Percentiles rank a stretch among this genome's conserved stretches.
Evolutionary conservation across 2,329 filamentous ascomycete genomes (phyloP).

Genomic region (Nemania sp.): DNA sequence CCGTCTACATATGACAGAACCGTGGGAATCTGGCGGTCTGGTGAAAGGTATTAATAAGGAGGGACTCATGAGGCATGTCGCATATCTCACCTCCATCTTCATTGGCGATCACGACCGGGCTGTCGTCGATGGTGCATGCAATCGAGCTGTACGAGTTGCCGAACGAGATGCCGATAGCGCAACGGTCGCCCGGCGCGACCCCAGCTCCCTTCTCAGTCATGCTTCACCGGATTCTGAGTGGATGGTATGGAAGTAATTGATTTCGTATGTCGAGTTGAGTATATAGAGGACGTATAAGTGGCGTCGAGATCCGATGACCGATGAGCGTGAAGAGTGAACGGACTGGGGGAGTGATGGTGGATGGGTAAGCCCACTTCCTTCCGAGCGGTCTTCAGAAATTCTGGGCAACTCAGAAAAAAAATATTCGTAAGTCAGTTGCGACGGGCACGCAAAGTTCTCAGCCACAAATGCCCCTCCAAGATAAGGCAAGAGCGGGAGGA

Average conservation of each 20-base stretch:
- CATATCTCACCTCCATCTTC: constrained; percentile 84
- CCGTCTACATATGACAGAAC: constrained; percentile 93
- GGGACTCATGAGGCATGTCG: neutral
- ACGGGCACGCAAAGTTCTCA: constrained; percentile 20
- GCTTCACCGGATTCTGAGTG: neutral
- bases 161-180: constrained; percentile 93
- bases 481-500: too few species aligned
- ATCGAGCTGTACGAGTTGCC: constrained; percentile 99
- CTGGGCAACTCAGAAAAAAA: constrained; percentile 32
- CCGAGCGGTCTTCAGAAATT: too few species aligned
- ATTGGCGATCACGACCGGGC: constrained; percentile 97
- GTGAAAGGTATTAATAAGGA: neutral
- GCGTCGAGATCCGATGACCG: constrained; percentile 7
- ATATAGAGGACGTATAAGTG: constrained; percentile 12
- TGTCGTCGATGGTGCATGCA: constrained; percentile 89
- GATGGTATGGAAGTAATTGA: neutral
- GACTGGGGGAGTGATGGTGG: constrained; percentile 17
- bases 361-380: constrained; percentile 12
- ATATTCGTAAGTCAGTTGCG: constrained; percentile 14
- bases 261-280: neutral
- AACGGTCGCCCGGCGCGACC: constrained; percentile 60
- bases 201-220: constrained; percentile 44
- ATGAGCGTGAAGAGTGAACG: too few species aligned
- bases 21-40: constrained; percentile 95
- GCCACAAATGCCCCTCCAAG: constrained; percentile 38